Conservation (phyloP, 2,329 filamentous ascomycete genomes). For the Penicillium verrucosum region DNA sequence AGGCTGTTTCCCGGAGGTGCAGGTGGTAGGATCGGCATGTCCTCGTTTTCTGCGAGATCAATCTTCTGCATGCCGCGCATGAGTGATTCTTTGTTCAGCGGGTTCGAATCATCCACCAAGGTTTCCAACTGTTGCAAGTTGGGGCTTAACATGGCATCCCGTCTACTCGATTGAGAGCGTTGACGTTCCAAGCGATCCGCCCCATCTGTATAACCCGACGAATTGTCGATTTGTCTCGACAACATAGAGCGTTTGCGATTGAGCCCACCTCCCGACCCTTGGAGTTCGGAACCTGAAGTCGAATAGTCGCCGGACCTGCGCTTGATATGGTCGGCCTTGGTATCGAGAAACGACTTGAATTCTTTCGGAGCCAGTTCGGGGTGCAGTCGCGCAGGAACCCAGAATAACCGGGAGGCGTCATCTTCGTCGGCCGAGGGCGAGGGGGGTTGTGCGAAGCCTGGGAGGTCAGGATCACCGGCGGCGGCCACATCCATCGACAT, state of each 20-base stretch:
- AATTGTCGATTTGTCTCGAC: slow-evolving; percentile 81
- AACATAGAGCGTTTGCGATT: slow-evolving; percentile 93
- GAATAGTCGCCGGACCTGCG: slow-evolving; percentile 72
- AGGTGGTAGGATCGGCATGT: slow-evolving; percentile 81
- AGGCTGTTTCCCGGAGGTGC: slow-evolving; percentile 71
- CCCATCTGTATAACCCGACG: slow-evolving; percentile 73
- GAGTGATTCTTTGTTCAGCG: slow-evolving; percentile 61
- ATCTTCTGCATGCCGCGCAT: slow-evolving; percentile 42
- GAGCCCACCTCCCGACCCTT: slow-evolving; percentile 58
- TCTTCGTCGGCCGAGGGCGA: slow-evolving; percentile 65
- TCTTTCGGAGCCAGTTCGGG: slow-evolving; percentile 93
- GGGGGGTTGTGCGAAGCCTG: slow-evolving; percentile 43
- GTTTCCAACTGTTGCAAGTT: slow-evolving; percentile 69
- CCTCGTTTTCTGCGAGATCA: slow-evolving; percentile 54
- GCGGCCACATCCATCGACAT: slow-evolving; percentile 90
- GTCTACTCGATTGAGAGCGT: slow-evolving; percentile 57
- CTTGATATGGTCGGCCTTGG: slow-evolving; percentile 84
- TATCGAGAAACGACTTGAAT: slow-evolving; percentile 95
- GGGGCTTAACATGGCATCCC: slow-evolving; percentile 55
- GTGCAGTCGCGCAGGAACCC: slow-evolving; percentile 92
- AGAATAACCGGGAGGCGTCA: slow-evolving; percentile 83
- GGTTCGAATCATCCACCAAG: slow-evolving; percentile 74
- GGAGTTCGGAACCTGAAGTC: slow-evolving; percentile 52
- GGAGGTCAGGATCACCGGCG: slow-evolving; percentile 57
- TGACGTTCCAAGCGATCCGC: slow-evolving; percentile 75